Base-by-base conservation (phyloP, 2,329 filamentous ascomycete genomes). In the Thelonectria rubi region DNA sequence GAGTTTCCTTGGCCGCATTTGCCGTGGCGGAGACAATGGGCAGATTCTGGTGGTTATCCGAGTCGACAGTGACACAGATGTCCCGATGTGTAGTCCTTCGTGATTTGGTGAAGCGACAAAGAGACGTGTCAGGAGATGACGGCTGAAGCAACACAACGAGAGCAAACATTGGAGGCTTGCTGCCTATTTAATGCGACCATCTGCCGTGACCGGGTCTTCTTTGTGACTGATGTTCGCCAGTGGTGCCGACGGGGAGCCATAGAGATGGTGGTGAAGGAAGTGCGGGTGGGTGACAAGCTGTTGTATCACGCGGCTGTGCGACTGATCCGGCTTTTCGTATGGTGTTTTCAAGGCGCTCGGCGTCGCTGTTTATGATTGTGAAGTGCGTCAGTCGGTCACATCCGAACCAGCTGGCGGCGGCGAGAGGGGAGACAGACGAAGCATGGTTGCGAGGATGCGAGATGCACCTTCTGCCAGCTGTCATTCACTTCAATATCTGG, bases 291-390 rank as follows among this genome's bases (percentile, higher is more conserved):
- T 56, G 58, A 60, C 58, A 47, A 34, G 40, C 58, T 55, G 52
- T 34, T 52, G 58, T 60, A 40, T 18, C 30, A 60, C 58, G 18
- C 58, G 39, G 21, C 42, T 50, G 58, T 60, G 24, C 52, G 26
- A 60, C 58, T 30, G 47, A 24, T 26, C 32, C 17, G 51, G 54
- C 45, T 32, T 45, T 32, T 49, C 24, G 14, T 56, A 49, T 48
- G 17, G 54, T 12, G 34, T 40, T 20, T 15, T 37, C 30, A 17
- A 47, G 53, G 53, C 17, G 26, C 32, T 32, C 52, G 20, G 52
- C 11, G 20, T n/a, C 32, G 14, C 32, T 55, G n/a, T 32, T 32
- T n/a, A 20, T 32, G 32, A 55, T 47, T 40, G 53, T 40, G 20
- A n/a, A 42, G 20, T 46, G 50, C 52, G 24, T 55, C 20, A 47